A percentile compares a stretch with the other conserved stretches of the same genome.
Conservation (phyloP, 495 filamentous ascomycete species). For the Trichoderma parareesei region DNA sequence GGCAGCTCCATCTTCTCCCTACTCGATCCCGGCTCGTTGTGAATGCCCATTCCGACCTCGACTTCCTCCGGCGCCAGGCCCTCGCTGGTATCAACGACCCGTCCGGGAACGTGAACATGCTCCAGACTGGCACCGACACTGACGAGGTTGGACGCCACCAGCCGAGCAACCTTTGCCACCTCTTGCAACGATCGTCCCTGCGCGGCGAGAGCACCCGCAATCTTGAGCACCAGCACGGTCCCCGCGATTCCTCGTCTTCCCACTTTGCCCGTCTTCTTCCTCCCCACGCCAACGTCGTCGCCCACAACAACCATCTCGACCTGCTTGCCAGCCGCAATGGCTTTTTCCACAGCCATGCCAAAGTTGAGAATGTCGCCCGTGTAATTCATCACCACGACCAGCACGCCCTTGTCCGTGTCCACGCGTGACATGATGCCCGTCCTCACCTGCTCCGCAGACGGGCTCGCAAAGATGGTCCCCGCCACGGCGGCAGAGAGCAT, state of each 20-base stretch:
- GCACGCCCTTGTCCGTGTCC: constrained; percentile 57
- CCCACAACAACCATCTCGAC: constrained; percentile 92
- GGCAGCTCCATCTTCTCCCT: constrained; percentile 57
- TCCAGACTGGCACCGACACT: constrained; percentile 79
- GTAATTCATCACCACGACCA: constrained; percentile 64
- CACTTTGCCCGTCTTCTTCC: constrained; percentile 77
- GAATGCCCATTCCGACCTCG: constrained; percentile 97
- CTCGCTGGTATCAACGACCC: constrained; percentile 35
- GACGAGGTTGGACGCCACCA: constrained; percentile 69
- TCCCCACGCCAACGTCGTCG: constrained; percentile 92
- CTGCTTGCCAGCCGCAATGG: constrained; percentile 65
- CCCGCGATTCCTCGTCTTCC: constrained; percentile 87
- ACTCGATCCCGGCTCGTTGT: constrained; percentile 87
- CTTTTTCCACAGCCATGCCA: constrained; percentile 90
- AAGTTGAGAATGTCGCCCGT: constrained; percentile 91
- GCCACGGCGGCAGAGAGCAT: constrained; percentile 81
- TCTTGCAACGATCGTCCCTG: constrained; percentile 56
- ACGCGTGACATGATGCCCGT: constrained; percentile 65
- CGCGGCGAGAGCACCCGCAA: constrained; percentile 76
- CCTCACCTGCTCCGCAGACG: constrained; percentile 79
- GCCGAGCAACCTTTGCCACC: constrained; percentile 60
- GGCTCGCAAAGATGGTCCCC: constrained; percentile 89
- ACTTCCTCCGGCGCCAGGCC: constrained; percentile 65
- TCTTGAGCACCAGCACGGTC: constrained; percentile 83
- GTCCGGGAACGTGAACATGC: constrained; percentile 89